Evolutionary conservation across 2,329 filamentous ascomycete species (phyloP), one percentile per base, ranked within the genome.

Genomic region (Apiospora hydei): DNA sequence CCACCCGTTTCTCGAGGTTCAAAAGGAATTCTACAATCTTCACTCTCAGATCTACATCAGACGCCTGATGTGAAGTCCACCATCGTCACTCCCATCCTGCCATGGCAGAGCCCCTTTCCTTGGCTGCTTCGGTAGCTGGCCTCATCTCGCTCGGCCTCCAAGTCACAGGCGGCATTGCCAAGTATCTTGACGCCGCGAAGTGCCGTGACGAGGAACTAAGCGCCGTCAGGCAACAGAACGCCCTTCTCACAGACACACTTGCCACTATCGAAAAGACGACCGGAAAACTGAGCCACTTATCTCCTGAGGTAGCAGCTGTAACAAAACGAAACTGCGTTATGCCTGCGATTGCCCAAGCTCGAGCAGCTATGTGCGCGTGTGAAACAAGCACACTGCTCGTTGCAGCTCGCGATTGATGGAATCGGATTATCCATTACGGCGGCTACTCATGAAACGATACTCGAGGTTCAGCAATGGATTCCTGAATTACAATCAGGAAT

Each of bases 61-160:
- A 13, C 47, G n/a, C 3, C 11, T 24, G n/a, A 10, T 24, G n/a
- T 1, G 4, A 14, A 51, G 24, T n/a, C 47, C 3, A 51, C 24
- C 11, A 10, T 51, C n/a, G 21, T 24, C 47, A 24, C 4, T 51
- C 8, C 4, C 4, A 11, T 51, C 24, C n/a, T 38, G 38, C 21
- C 46, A 75, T 75, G 74, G 73, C 71, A 18, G 75, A 76, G 14
- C 72, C 73, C 2, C 41, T 76, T 2, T 76, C 73, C 14, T 21
- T 75, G 4, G 73, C 73, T 11, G 74, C 72, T 34, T 70, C 74
- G 2, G 71, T 46, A 2, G 43, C 69, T 26, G 69, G 75, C 8
- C 70, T 75, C 34, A 51, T 75, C 24, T 75, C 75, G 14, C 75
- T 75, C 3, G 72, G 75, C 8, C 53, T 76, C 4, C 72, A 74